These are phyloP conservation scores for Pichia cactophila DNA, from an alignment of 1,139 yeast genomes.

Conservation along the genomic window DNA sequence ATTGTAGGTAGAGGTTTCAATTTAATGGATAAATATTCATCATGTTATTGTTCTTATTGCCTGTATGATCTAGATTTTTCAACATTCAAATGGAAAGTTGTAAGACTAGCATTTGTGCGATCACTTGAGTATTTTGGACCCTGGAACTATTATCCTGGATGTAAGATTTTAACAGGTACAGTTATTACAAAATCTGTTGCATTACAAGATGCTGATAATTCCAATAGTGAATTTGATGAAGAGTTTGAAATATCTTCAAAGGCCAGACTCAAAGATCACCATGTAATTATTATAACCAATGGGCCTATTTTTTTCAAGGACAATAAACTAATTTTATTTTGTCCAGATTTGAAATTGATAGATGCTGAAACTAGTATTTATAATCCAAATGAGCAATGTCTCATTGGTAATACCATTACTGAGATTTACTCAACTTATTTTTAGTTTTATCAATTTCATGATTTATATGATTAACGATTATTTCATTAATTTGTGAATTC, in stretches of 20 bases:
- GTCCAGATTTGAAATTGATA: slow-evolving; percentile 21
- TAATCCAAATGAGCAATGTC: slow-evolving; percentile 8
- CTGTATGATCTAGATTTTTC: slow-evolving; percentile 11
- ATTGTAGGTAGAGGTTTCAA: background rate
- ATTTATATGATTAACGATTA: slow-evolving; percentile 6
- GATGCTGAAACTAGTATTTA: slow-evolving; percentile 9
- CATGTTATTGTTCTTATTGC: slow-evolving; percentile 5
- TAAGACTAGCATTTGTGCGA: slow-evolving; percentile 11
- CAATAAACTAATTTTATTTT: slow-evolving; percentile 19
- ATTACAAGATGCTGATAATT: background rate
- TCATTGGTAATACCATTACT: slow-evolving; percentile 17
- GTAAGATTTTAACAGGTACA: slow-evolving; percentile 2
- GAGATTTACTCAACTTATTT: slow-evolving; percentile 21
- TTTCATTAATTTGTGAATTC: background rate
- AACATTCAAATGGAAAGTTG: slow-evolving; percentile 10
- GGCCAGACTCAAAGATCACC: background rate
- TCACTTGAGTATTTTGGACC: slow-evolving; percentile 5
- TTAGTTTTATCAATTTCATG: slow-evolving; percentile 7
- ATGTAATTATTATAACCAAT: slow-evolving; percentile 6
- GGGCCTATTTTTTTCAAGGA: slow-evolving; percentile 17
- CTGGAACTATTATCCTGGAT: slow-evolving; percentile 6
- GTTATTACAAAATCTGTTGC: background rate
- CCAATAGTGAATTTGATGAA: background rate
- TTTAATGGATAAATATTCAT: background rate
- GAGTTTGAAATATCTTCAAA: background rate